Evolutionary conservation across 1,284 basidiomycete species (phyloP).

Genomic region (Ceratobasidium sp.): DNA sequence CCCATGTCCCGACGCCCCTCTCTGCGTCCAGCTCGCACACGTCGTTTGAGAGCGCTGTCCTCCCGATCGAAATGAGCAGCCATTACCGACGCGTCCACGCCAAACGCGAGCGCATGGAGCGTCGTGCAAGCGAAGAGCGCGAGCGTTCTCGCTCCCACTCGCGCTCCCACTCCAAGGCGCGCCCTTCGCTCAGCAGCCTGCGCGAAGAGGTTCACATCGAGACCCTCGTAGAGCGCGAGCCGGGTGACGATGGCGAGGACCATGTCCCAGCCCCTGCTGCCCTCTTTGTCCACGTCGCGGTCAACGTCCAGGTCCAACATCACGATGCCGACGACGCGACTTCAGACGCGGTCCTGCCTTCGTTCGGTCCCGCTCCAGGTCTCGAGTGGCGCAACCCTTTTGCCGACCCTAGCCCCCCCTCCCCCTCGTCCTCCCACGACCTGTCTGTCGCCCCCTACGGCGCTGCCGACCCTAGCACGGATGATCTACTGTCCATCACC

Average conservation of each 20-base stretch:
- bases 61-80: conserved; percentile 34
- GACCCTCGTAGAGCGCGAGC: conserved; percentile 19
- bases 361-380: conserved; percentile 15
- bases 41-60: conserved; percentile 6
- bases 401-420: conserved; percentile 2
- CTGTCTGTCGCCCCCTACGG: conserved; percentile 13
- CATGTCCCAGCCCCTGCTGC: background rate
- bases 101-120: conserved; percentile 36
- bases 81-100: conserved; percentile 32
- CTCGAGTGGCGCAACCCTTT: conserved; percentile 26
- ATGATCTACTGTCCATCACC: conserved; percentile 29
- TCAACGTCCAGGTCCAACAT: conserved; percentile 19
- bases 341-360: background rate
- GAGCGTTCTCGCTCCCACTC: conserved; percentile 27
- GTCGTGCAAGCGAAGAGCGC: conserved; percentile 12
- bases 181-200: conserved; percentile 18
- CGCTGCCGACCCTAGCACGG: background rate
- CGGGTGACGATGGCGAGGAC: conserved; percentile 12
- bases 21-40: conserved; percentile 10
- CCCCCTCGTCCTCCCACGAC: conserved; percentile 4
- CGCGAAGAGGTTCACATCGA: conserved; percentile 2
- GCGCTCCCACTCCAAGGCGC: conserved; percentile 24
- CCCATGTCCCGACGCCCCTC: conserved; percentile 9
- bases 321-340: conserved; percentile 7
- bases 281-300: conserved; percentile 11